Evolutionary conservation across 768 basidiomycete species (phyloP), one percentile per base, ranked within the genome.

Genomic region (Rossbeevera mucosa): DNA sequence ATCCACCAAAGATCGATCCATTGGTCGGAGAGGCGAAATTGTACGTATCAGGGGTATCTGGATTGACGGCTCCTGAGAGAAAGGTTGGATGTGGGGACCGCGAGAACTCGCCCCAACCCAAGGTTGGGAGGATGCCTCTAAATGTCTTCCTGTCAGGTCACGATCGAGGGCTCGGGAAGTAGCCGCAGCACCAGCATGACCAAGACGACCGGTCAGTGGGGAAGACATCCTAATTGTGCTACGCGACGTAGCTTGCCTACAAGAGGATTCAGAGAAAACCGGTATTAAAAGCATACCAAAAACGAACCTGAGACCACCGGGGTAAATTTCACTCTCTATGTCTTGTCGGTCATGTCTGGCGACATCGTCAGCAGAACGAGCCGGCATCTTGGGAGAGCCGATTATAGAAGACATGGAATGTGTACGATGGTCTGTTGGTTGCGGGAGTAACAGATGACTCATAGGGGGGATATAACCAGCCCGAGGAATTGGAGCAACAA

Each of bases 401-500:
- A 28, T 18, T 13, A 29, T 5, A 7, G 45, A 9, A 20, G 26
- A 20, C n/a, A n/a, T 38, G 13, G 22, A 30, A 45, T 43, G 14
- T 18, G 38, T 16, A 20, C 45, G 50, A 30, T 42, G 18, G 14
- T 41, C 9, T 18, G 55, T 57, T 20, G 61, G 52, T 20, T 55
- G 50, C 1, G 52, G 49, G 29, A 65, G 26, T 12, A 49, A 36
- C 26, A 59, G 16, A 40, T 64, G 49, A 4, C 12, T 3, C 16
- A 60, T 58, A 38, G 64, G 61, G 9, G 64, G 61, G 21, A 66
- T 61, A 44, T 42, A 48, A 14, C 22, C 26, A 16, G 7, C 1
- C 18, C 24, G 52, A 41, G 56, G 50, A 31, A 47, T 60, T 12
- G 36, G 31, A 29, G 47, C 8, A 2, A 11, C 8, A 7, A 28